Percentiles rank a stretch among this genome's conserved stretches.
These are phyloP conservation scores for Ophiostoma perfectum DNA, from an alignment of 2,329 filamentous ascomycete species.

Conservation along the genomic window DNA sequence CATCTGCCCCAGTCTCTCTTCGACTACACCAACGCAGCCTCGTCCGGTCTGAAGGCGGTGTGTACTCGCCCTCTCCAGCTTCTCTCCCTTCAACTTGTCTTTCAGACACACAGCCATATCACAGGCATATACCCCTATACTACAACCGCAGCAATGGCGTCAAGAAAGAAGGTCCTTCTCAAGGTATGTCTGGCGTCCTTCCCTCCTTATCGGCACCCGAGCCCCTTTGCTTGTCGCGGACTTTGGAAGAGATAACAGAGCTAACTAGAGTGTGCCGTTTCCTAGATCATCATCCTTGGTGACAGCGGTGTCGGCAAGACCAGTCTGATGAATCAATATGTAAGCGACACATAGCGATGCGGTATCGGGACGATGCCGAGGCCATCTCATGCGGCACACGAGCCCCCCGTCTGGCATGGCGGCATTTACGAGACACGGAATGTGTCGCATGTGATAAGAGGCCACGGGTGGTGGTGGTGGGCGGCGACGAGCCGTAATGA, in stretches of 20 bases:
- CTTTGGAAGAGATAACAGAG: neutral
- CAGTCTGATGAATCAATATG: slow-evolving; percentile 99
- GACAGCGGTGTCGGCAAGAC: slow-evolving; percentile 99
- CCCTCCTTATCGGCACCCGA: neutral
- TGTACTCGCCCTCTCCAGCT: neutral
- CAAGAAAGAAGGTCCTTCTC: slow-evolving; percentile 83
- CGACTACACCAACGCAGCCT: neutral
- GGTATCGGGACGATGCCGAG: neutral
- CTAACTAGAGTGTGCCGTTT: neutral
- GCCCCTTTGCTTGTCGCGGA: neutral
- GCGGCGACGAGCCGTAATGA: neutral
- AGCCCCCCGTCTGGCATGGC: neutral
- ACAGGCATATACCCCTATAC: neutral
- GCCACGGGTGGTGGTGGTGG: too few species aligned
- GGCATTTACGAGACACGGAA: neutral
- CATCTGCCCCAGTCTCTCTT: neutral
- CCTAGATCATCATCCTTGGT: slow-evolving; percentile 93
- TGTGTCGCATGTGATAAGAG: neutral
- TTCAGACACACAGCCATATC: neutral
- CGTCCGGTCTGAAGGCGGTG: slow-evolving; percentile 9
- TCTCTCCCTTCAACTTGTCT: neutral
- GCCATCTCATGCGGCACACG: neutral
- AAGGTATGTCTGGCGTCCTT: slow-evolving; percentile 52
- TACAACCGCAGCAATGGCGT: slow-evolving; percentile 55
- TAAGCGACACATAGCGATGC: slow-evolving; percentile 44